A percentile compares a stretch with the other conserved stretches of the same genome.
phyloP scores from a whole-genome alignment of 1,284 basidiomycete species.

The Sparassis latifolia region DNA sequence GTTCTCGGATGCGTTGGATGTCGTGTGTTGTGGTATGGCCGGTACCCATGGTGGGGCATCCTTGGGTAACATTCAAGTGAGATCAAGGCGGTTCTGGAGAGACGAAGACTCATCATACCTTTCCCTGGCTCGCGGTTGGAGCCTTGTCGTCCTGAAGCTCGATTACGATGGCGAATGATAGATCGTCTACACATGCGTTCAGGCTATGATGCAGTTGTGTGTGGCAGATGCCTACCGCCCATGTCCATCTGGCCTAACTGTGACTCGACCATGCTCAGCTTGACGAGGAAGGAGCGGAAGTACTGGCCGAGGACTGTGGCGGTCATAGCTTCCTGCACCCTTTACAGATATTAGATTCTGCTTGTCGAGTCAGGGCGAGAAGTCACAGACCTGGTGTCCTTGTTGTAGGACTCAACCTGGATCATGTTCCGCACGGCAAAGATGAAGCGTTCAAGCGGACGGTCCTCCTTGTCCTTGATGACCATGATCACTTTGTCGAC shows the following conservation, averaged over 20 bases:
- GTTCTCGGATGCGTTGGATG: conserved; percentile 47
- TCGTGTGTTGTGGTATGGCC: conserved; percentile 60
- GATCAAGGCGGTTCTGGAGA: background rate
- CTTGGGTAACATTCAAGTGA: conserved; percentile 18
- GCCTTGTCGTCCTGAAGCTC: conserved; percentile 71
- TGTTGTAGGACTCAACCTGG: conserved; percentile 58
- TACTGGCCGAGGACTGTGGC: conserved; percentile 62
- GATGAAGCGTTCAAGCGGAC: conserved; percentile 76
- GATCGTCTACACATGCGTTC: conserved; percentile 46
- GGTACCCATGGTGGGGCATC: conserved; percentile 75
- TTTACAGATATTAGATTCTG: conserved; percentile 22
- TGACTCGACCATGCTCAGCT: conserved; percentile 76
- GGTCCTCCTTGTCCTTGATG: conserved; percentile 71
- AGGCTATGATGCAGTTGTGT: background rate
- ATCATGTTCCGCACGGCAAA: conserved; percentile 72
- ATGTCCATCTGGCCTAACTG: conserved; percentile 59
- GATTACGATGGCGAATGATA: conserved; percentile 78
- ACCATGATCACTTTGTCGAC: conserved; percentile 74
- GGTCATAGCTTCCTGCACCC: conserved; percentile 66
- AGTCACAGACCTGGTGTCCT: conserved; percentile 46
- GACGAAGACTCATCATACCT: conserved; percentile 27
- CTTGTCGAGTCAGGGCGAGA: background rate
- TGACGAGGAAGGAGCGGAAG: conserved; percentile 82
- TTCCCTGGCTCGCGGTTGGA: conserved; percentile 46
- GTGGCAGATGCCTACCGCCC: conserved; percentile 31